Percentiles rank a stretch among this genome's conserved stretches.
These are phyloP conservation scores for Pichia rugopelliculosa DNA, from an alignment of 805 yeast genomes.

Conservation along the genomic window DNA sequence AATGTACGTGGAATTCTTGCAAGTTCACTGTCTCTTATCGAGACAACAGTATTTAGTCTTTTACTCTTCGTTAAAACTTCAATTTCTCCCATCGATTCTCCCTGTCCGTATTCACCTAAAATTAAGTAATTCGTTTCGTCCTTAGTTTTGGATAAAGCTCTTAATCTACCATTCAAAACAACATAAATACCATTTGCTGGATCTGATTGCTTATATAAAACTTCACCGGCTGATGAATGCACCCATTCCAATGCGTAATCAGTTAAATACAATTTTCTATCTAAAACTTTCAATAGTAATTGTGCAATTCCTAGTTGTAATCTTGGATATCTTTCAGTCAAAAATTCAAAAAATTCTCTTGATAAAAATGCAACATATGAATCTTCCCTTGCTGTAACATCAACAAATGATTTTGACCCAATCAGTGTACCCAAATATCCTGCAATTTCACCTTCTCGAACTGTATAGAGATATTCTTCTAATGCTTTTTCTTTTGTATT, in stretches of 20 bases:
- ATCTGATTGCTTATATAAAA: slow-evolving; percentile 74
- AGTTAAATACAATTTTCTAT: slow-evolving; percentile 59
- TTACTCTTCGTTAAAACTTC: slow-evolving; percentile 82
- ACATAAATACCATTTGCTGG: slow-evolving; percentile 86
- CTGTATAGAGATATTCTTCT: slow-evolving; percentile 45
- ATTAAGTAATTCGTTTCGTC: slow-evolving; percentile 27
- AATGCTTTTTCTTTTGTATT: neutral
- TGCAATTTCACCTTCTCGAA: slow-evolving; percentile 73
- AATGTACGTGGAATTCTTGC: slow-evolving; percentile 88
- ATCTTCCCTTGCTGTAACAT: slow-evolving; percentile 53
- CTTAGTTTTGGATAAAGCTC: slow-evolving; percentile 41
- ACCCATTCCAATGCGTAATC: slow-evolving; percentile 96
- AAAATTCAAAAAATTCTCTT: slow-evolving; percentile 49
- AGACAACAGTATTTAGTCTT: slow-evolving; percentile 63
- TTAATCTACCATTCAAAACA: slow-evolving; percentile 79
- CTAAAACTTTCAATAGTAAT: slow-evolving; percentile 57
- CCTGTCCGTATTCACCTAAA: slow-evolving; percentile 82
- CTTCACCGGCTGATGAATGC: slow-evolving; percentile 79
- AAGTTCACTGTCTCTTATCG: slow-evolving; percentile 88
- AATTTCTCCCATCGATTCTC: slow-evolving; percentile 90
- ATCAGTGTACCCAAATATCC: slow-evolving; percentile 80
- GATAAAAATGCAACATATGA: slow-evolving; percentile 68
- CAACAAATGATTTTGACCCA: slow-evolving; percentile 72
- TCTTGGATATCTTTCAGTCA: slow-evolving; percentile 70
- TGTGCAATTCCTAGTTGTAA: slow-evolving; percentile 74